Conservation (phyloP, 1,284 basidiomycete species). For the Ustilago trichophora region DNA sequence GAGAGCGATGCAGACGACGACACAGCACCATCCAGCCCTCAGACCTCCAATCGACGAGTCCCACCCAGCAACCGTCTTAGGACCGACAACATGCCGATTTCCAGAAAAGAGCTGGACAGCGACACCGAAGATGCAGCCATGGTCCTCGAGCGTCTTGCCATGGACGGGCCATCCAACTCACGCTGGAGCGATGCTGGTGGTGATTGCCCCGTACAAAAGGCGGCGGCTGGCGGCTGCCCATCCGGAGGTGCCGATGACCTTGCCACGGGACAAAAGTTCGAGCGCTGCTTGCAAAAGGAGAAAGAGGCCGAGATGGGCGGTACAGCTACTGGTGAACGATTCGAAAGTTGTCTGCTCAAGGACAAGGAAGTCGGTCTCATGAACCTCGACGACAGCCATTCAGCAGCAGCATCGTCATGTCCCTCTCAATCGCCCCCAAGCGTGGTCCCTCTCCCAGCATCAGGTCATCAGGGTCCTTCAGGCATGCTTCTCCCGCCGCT, state of each 20-base stretch:
- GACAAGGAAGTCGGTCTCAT: slow-evolving; percentile 28
- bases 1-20: slow-evolving; percentile 35
- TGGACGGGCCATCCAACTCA: slow-evolving; percentile 26
- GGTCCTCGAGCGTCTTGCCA: slow-evolving; percentile 62
- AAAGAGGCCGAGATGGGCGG: slow-evolving; percentile 15
- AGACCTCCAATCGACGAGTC: neutral
- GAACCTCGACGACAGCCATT: slow-evolving; percentile 3
- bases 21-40: slow-evolving; percentile 26
- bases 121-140: slow-evolving; percentile 63
- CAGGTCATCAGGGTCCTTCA: neutral
- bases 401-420: neutral
- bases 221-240: slow-evolving; percentile 14
- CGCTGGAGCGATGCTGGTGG: slow-evolving; percentile 15
- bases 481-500: slow-evolving; percentile 30
- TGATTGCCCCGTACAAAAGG: too few species aligned
- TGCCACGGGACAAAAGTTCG: slow-evolving; percentile 19
- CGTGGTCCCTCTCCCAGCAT: slow-evolving; percentile 3
- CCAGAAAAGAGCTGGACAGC: slow-evolving; percentile 51
- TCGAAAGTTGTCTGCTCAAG: slow-evolving; percentile 31
- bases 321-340: slow-evolving; percentile 20
- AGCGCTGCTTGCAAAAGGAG: slow-evolving; percentile 32
- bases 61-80: slow-evolving; percentile 26
- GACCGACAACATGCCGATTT: slow-evolving; percentile 28
- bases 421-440: slow-evolving; percentile 6
- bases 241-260: slow-evolving; percentile 2